These are phyloP conservation scores for Candida ulmi DNA, from an alignment of 805 yeast genomes.

Conservation along the genomic window DNA sequence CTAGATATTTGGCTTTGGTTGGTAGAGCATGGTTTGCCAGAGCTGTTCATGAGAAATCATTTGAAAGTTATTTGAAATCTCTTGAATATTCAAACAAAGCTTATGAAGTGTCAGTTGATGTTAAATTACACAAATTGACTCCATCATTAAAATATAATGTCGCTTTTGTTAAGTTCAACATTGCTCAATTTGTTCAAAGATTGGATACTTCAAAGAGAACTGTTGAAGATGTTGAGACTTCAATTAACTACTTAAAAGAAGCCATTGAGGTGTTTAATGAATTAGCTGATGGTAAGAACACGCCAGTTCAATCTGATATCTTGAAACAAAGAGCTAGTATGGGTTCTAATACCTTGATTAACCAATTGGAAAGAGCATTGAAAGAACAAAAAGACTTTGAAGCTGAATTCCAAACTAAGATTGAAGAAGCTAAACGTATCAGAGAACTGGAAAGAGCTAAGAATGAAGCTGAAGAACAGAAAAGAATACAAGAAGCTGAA, in stretches of 20 bases:
- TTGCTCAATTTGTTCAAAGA: slow-evolving; percentile 77
- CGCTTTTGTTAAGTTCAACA: slow-evolving; percentile 79
- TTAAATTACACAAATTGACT: slow-evolving; percentile 30
- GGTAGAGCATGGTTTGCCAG: slow-evolving; percentile 88
- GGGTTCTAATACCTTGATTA: slow-evolving; percentile 71
- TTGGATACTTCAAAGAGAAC: slow-evolving; percentile 53
- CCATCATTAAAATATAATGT: slow-evolving; percentile 64
- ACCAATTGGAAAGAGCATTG: slow-evolving; percentile 63
- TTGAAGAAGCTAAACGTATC: slow-evolving; percentile 67
- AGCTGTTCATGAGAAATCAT: slow-evolving; percentile 61
- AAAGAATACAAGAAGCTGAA: slow-evolving; percentile 43
- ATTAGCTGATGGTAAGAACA: slow-evolving; percentile 51
- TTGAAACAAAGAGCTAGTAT: slow-evolving; percentile 80
- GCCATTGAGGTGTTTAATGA: slow-evolving; percentile 58
- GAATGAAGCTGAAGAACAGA: slow-evolving; percentile 44
- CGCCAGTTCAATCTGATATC: slow-evolving; percentile 78
- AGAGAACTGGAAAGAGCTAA: slow-evolving; percentile 39
- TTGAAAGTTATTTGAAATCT: slow-evolving; percentile 54
- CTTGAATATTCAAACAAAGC: slow-evolving; percentile 61
- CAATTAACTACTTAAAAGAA: slow-evolving; percentile 49
- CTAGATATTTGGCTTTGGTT: slow-evolving; percentile 62
- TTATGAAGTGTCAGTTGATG: slow-evolving; percentile 27
- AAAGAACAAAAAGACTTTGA: slow-evolving; percentile 72
- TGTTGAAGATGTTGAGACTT: slow-evolving; percentile 52
- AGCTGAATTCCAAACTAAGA: slow-evolving; percentile 45